phyloP scores from a whole-genome alignment of 768 basidiomycete species.

The Mycena floridula region DNA sequence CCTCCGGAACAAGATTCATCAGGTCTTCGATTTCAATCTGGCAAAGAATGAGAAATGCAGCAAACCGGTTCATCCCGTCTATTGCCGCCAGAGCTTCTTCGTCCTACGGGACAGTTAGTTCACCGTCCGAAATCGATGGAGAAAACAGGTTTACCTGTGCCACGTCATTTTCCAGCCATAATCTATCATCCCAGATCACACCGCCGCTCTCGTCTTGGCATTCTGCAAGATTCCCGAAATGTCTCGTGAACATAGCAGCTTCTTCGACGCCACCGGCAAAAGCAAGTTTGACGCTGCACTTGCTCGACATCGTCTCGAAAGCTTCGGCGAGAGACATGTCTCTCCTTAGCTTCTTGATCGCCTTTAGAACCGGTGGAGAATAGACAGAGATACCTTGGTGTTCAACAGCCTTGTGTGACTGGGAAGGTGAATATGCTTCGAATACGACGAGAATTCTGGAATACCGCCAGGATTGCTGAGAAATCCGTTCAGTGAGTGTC shows the following conservation, averaged over 20 bases:
- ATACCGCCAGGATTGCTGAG: constrained; percentile 60
- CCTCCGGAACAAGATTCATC: constrained; percentile 29
- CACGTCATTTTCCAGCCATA: constrained; percentile 55
- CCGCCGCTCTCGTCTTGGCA: constrained; percentile 34
- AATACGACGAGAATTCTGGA: constrained; percentile 51
- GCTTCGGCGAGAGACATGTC: constrained; percentile 59
- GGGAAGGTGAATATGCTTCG: constrained; percentile 54
- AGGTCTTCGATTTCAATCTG: constrained; percentile 33
- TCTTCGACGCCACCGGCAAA: constrained; percentile 59
- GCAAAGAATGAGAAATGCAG: constrained; percentile 38
- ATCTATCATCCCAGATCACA: constrained; percentile 50
- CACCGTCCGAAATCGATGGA: constrained; percentile 1
- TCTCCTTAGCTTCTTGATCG: constrained; percentile 61
- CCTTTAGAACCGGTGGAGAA: constrained; percentile 62
- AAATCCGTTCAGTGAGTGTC: constrained; percentile 35
- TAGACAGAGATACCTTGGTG: constrained; percentile 37
- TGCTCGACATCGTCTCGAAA: constrained; percentile 40
- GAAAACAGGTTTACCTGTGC: constrained; percentile 36
- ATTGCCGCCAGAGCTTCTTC: constrained; percentile 49
- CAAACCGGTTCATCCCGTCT: constrained; percentile 44
- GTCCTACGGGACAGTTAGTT: constrained; percentile 32
- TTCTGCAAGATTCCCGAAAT: constrained; percentile 56
- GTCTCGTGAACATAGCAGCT: constrained; percentile 47
- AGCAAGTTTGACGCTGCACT: constrained; percentile 42
- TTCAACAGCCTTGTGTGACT: constrained; percentile 22